Percentiles rank a stretch among this genome's conserved stretches.
Conservation (phyloP, 257 asterid species). For the Solanum sejunctum region DNA sequence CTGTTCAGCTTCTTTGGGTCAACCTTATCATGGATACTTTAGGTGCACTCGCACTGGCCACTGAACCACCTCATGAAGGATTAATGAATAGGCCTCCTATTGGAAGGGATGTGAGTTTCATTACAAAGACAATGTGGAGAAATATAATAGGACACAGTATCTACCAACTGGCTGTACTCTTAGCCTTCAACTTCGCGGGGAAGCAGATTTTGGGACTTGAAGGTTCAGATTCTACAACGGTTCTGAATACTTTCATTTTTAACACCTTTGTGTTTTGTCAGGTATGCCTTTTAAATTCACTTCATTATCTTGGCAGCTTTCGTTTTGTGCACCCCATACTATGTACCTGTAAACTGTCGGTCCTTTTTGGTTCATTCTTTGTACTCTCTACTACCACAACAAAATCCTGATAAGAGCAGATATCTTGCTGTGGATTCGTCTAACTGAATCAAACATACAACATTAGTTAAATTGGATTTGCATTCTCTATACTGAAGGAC, state of each 20-base stretch:
- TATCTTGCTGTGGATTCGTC: background rate
- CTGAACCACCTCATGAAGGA: constrained; percentile 91
- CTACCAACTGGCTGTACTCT: constrained; percentile 65
- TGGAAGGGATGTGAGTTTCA: constrained; percentile 53
- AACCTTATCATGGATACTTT: constrained; percentile 97
- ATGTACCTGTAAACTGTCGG: background rate
- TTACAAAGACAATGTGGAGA: constrained; percentile 89
- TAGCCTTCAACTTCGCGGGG: constrained; percentile 66
- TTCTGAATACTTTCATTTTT: constrained; percentile 85
- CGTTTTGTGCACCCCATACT: background rate
- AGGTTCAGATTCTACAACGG: constrained; percentile 52
- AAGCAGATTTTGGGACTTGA: constrained; percentile 44
- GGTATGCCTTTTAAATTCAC: constrained; percentile 25
- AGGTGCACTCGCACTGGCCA: constrained; percentile 97
- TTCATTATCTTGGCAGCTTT: background rate
- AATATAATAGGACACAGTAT: constrained; percentile 85
- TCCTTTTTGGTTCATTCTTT: background rate
- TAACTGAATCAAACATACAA: background rate
- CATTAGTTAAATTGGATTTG: background rate
- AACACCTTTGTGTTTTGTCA: constrained; percentile 96
- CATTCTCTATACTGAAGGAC: background rate
- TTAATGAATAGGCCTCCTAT: constrained; percentile 89
- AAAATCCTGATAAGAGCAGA: background rate
- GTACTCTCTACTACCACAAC: background rate
- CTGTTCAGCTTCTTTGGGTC: constrained; percentile 97